Evolutionary conservation across 306 rosid genomes (phyloP).

Genomic region (Calophaca sinica): DNA sequence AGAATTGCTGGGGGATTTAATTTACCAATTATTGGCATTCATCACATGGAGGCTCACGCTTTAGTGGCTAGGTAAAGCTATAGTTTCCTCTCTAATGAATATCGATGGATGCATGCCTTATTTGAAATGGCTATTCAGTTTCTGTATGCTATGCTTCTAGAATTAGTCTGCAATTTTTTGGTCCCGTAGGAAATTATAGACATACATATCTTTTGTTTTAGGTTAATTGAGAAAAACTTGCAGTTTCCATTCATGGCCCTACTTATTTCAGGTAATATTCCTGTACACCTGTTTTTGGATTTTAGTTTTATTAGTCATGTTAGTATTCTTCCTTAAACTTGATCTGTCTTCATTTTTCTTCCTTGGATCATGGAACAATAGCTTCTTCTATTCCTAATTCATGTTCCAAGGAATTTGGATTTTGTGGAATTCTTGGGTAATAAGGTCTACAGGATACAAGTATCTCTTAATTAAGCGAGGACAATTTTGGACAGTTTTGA

Average conservation of each 20-base stretch:
- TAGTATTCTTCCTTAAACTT: conserved; percentile 35
- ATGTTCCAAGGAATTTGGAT: conserved; percentile 22
- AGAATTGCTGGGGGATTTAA: conserved; percentile 67
- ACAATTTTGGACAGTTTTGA: background rate
- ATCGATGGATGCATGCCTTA: conserved; percentile 22
- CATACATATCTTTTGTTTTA: conserved; percentile 45
- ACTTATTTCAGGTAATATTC: conserved; percentile 82
- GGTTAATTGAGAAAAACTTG: conserved; percentile 76
- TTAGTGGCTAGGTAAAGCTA: conserved; percentile 84
- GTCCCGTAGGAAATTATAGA: conserved; percentile 31
- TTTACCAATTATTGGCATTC: conserved; percentile 86
- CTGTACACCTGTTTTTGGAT: conserved; percentile 2
- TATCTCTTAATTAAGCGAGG: background rate
- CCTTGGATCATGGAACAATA: conserved; percentile 2
- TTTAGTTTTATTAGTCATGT: conserved; percentile 1
- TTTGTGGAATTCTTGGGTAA: conserved; percentile 21
- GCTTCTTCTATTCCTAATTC: conserved; percentile 13
- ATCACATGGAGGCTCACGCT: conserved; percentile 99
- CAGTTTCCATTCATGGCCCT: conserved; percentile 93
- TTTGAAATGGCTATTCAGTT: conserved; percentile 36
- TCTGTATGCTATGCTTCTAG: conserved; percentile 26
- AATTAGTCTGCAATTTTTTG: conserved; percentile 19
- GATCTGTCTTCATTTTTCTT: conserved; percentile 33
- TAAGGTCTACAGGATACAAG: background rate
- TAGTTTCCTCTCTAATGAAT: conserved; percentile 15